Conservation (phyloP, 352 stramenopile species). For the Globisporangium spinosum region DNA sequence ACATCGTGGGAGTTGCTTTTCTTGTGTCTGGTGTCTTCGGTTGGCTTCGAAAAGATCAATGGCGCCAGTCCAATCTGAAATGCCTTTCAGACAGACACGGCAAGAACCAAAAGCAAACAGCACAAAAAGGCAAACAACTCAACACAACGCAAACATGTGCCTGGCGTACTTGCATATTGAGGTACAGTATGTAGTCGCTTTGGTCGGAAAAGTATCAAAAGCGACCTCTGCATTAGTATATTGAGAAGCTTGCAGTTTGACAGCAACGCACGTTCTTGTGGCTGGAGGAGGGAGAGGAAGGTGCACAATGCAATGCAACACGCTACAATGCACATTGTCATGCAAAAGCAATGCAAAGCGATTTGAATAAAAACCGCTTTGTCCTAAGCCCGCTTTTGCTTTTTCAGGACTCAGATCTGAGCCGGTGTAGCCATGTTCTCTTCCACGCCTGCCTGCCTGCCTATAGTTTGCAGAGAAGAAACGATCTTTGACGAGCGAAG, state of each 20-base stretch:
- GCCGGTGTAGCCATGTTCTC: background rate
- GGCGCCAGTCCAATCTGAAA: background rate
- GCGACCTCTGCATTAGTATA: background rate
- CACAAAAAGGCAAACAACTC: background rate
- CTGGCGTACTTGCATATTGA: background rate
- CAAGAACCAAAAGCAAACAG: background rate
- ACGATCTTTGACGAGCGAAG: too few species aligned
- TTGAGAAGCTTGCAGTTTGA: too few species aligned
- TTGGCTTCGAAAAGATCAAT: slow-evolving; percentile 6
- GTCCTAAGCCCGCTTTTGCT: too few species aligned
- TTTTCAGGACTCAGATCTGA: background rate
- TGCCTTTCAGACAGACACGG: background rate
- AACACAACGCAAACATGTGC: background rate
- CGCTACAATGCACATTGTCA: too few species aligned
- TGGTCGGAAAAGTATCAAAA: background rate
- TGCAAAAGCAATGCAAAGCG: too few species aligned
- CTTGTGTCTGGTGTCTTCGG: background rate
- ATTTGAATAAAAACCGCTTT: too few species aligned
- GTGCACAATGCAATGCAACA: too few species aligned
- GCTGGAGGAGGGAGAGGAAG: too few species aligned
- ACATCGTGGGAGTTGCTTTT: slow-evolving; percentile 20
- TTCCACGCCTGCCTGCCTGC: background rate
- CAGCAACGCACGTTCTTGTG: too few species aligned
- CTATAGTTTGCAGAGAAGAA: too few species aligned
- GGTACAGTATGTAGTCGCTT: background rate